A percentile compares a stretch with the other conserved stretches of the same genome.
phyloP scores from a whole-genome alignment of 768 basidiomycete species.

The Boletellus sp. region DNA sequence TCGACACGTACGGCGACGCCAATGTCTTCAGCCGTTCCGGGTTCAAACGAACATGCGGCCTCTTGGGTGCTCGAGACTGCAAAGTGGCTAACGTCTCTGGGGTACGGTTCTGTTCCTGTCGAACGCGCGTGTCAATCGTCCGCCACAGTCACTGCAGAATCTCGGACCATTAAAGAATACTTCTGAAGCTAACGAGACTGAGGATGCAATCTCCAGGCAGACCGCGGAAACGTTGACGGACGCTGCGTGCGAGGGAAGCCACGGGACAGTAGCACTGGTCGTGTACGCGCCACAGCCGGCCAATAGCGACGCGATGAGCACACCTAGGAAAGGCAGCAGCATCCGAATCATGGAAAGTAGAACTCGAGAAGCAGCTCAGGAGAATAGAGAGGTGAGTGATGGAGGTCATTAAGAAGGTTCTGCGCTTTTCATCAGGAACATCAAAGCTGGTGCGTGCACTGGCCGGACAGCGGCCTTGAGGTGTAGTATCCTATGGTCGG shows the following conservation, averaged over 20 bases:
- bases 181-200: constrained; percentile 18
- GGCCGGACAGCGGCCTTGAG: constrained; percentile 9
- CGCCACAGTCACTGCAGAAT: not conserved
- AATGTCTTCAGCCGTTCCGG: constrained; percentile 53
- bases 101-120: constrained; percentile 31
- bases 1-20: constrained; percentile 39
- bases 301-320: constrained; percentile 10
- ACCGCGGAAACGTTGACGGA: constrained; percentile 8
- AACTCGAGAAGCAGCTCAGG: constrained; percentile 5
- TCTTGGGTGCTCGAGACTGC: constrained; percentile 44
- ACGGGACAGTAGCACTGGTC: not conserved
- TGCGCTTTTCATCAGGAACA: constrained; percentile 9
- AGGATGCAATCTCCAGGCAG: constrained; percentile 20
- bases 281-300: not conserved
- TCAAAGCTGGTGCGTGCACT: not conserved
- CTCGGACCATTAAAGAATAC: constrained; percentile 22
- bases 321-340: constrained; percentile 5
- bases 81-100: constrained; percentile 45
- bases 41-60: constrained; percentile 54
- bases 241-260: not conserved
- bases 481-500: constrained; percentile 2
- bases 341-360: constrained; percentile 2
- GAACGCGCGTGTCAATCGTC: constrained; percentile 7
- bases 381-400: constrained; percentile 3
- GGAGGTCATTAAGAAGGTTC: constrained; percentile 2